A percentile compares a stretch with the other conserved stretches of the same genome.
Conservation (phyloP, 768 basidiomycete species). For the Thelephora ganbajun region DNA sequence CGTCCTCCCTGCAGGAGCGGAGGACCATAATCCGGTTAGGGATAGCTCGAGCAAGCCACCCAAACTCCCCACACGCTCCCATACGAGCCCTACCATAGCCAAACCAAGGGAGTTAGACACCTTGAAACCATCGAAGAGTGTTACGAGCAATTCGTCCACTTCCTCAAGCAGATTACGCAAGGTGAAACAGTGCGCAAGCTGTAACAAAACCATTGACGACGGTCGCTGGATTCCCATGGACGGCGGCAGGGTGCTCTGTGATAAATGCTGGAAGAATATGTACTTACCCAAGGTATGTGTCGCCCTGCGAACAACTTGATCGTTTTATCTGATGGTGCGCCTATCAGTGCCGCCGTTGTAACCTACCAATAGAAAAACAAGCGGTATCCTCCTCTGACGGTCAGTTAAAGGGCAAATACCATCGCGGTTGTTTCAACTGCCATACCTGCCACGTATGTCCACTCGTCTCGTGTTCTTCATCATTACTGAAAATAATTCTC, state of each 20-base stretch:
- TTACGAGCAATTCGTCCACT: slow-evolving; percentile 4
- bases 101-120: slow-evolving; percentile 16
- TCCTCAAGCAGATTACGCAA: slow-evolving; percentile 2
- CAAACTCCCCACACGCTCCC: slow-evolving; percentile 42
- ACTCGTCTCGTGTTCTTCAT: slow-evolving; percentile 3
- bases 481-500: background rate
- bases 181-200: slow-evolving; percentile 42
- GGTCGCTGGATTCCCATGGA: slow-evolving; percentile 75
- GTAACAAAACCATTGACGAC: slow-evolving; percentile 56
- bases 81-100: slow-evolving; percentile 32
- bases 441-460: slow-evolving; percentile 56
- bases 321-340: slow-evolving; percentile 1
- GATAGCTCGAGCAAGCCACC: slow-evolving; percentile 35
- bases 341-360: slow-evolving; percentile 73
- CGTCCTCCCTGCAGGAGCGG: slow-evolving; percentile 11
- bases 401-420: slow-evolving; percentile 92
- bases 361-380: slow-evolving; percentile 75
- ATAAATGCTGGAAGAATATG: slow-evolving; percentile 90
- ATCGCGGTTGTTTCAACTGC: slow-evolving; percentile 85
- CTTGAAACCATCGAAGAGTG: slow-evolving; percentile 17
- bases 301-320: background rate
- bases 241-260: slow-evolving; percentile 68
- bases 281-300: slow-evolving; percentile 75
- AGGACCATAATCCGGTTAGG: slow-evolving; percentile 29
- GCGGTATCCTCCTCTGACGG: slow-evolving; percentile 88